Base-by-base conservation (phyloP, 2,329 filamentous ascomycete species). In the Nigrospora sphaerica region DNA sequence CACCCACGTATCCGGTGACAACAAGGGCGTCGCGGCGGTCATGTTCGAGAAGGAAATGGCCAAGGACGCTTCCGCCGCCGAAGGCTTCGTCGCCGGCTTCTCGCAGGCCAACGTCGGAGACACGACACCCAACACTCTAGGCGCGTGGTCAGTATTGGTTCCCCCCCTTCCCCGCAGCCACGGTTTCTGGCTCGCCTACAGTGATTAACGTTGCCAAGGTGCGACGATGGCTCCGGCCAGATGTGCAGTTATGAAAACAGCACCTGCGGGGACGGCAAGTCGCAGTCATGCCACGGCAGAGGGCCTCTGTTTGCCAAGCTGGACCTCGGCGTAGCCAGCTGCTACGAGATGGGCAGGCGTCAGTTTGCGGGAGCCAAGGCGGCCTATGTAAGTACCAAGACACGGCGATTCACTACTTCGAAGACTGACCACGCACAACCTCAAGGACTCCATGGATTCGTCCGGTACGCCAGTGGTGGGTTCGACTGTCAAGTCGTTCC, bases 81-180 rank as follows among this genome's bases (percentile, higher is more conserved):
- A 78, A 1, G 77, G 75, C 12, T 95, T 95, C 56, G 86, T 95
- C 1, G 89, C 90, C 3, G 91, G 89, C 12, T 96, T 95, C 67
- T 93, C 88, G 1, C 90, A 95, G 64, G 80, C 90, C 28, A 95
- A 88, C 58, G 88, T 95, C 45, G 91, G 90, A 19, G 91, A 96
- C 58, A 93, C 88, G 0, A 86, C 84, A 1, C 91, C 91, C 11
- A 95, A 95, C 57, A 78, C 87, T 0, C 73, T 88, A 1, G 91
- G 90, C 3, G 87, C 89, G 4, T 93, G 82, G 71, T 59, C 42
- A 53, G 56, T 38, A 7, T 7, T 6, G 1, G 12, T 16, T 12
- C 5, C 13, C 2, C 14, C 91, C 91, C 11, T 95, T 95, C 57
- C 78, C 87, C 0, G 73, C 88, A 1, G 90, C 90, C 3, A 86